Conservation (phyloP, 108 stramenopile genomes). For the Skeletonema grethae region DNA sequence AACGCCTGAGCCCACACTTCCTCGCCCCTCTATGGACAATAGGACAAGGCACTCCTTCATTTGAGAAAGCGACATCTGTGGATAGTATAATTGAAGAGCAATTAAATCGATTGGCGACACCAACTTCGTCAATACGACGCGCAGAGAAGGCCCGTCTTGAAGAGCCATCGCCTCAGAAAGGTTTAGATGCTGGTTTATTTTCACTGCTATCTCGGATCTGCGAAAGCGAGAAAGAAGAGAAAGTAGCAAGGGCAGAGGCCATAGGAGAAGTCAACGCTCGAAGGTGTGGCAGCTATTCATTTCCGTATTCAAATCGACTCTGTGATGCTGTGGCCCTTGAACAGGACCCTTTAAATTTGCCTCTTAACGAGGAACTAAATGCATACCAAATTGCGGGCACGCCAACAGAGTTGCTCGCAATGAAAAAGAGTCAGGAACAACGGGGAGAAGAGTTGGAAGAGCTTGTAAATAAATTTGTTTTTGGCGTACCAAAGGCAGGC, state of each 20-base stretch:
- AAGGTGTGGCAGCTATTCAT: conserved; percentile 58
- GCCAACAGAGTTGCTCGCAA: conserved; percentile 60
- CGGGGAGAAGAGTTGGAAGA: conserved; percentile 61
- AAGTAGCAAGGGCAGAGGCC: conserved; percentile 40
- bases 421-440: conserved; percentile 59
- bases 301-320: conserved; percentile 52
- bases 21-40: conserved; percentile 66
- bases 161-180: conserved; percentile 31
- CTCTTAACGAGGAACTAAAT: conserved; percentile 45
- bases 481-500: conserved; percentile 79
- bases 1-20: conserved; percentile 48
- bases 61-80: conserved; percentile 42
- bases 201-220: conserved; percentile 48
- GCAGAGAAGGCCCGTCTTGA: conserved; percentile 12
- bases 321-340: conserved; percentile 49
- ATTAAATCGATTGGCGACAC: conserved; percentile 31
- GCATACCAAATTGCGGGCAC: conserved; percentile 53
- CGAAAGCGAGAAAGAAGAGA: conserved; percentile 24
- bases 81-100: conserved; percentile 49
- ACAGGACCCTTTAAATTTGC: conserved; percentile 16
- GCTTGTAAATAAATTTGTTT: conserved; percentile 71
- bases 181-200: conserved; percentile 40
- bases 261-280: conserved; percentile 49
- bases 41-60: conserved; percentile 53
- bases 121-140: conserved; percentile 30